Base-by-base conservation (phyloP, 2,329 filamentous ascomycete species). In the Cladorrhinum sp. region DNA sequence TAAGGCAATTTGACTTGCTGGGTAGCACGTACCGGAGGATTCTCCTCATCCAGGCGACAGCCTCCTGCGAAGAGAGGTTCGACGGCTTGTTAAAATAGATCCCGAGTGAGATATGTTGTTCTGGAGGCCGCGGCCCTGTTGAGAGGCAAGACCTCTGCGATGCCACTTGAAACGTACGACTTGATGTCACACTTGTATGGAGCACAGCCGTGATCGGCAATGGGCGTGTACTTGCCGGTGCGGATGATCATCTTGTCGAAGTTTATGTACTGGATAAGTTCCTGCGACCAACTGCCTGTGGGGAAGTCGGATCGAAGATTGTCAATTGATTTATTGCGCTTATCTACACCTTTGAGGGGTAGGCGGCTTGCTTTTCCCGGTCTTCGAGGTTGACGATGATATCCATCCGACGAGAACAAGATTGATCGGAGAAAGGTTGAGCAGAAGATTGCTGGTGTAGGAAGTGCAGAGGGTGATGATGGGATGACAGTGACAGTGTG, bases 61-160 rank as follows among this genome's bases (percentile, higher is more conserved):
- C 26, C 26, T 28, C 26, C 9, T 28, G 26, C 9, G 4, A 9
- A 28, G 26, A 97, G 58, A 95, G 94, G 82, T 99, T 99, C 58
- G 93, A 96, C 60, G 94, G 95, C 82, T 96, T 96, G 81, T 96
- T 91, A 70, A 97, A 88, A 81, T 99, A 99, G 80, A 99, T 98
- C n/a, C n/a, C n/a, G n/a, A n/a, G n/a, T n/a, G n/a, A n/a, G n/a
- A n/a, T n/a, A n/a, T n/a, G n/a, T n/a, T n/a, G n/a, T n/a, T n/a
- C n/a, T n/a, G n/a, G n/a, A n/a, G n/a, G n/a, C n/a, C n/a, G n/a
- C n/a, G n/a, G n/a, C n/a, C n/a, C n/a, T n/a, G n/a, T n/a, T n/a
- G n/a, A n/a, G n/a, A n/a, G n/a, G n/a, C n/a, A n/a, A n/a, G n/a
- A n/a, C n/a, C n/a, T n/a, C n/a, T n/a, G n/a, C n/a, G 62, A 99